Evolutionary conservation across 2,329 filamentous ascomycete species (phyloP), one percentile per base, ranked within the genome.

Genomic region (Paecilomyces fulvus): DNA sequence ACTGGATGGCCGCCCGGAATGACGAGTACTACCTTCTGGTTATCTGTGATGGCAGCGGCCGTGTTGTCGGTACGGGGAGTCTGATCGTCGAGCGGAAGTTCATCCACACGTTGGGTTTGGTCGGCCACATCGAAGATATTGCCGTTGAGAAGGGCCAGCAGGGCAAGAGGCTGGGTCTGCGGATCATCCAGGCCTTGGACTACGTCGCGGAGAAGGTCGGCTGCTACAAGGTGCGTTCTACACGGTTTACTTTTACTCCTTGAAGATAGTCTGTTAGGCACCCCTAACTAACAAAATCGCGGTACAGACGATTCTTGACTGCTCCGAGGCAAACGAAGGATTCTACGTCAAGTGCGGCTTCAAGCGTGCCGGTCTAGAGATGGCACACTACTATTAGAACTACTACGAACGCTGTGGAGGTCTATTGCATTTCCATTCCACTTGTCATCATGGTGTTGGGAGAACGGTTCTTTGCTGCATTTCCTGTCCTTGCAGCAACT

Each of bases 271-370:
- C 21, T 21, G 21, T 21, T 21, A 49, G 49, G 49, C 21, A 5
- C 37, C 37, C 54, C 51, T 17, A 49, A 30, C 30, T 37, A 28
- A 48, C 55, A 20, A 37, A 58, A 25, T 31, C 30, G 28, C 37
- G 53, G 10, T 58, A 51, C 59, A 94, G 87, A 91, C 86, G 62
- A 97, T 99, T 64, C 83, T 97, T 62, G 92, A 97, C 75, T 99
- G 94, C 79, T 95, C 89, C 63, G 92, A 96, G 75, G 84, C 88
- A 65, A 99, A 97, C 72, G 91, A 96, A 74, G 92, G 92, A 21
- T 97, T 99, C 79, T 99, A 99, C 73, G 82, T 96, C 73, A 97
- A 97, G 81, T 97, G 94, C 75, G 92, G 92, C 57, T 97, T 95
- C 75, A 88, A 90, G 75, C 81, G 90, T 60, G 92, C 91, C 28